Base-by-base conservation (phyloP, 2,329 filamentous ascomycete species). In the Colletotrichum caudatum region DNA sequence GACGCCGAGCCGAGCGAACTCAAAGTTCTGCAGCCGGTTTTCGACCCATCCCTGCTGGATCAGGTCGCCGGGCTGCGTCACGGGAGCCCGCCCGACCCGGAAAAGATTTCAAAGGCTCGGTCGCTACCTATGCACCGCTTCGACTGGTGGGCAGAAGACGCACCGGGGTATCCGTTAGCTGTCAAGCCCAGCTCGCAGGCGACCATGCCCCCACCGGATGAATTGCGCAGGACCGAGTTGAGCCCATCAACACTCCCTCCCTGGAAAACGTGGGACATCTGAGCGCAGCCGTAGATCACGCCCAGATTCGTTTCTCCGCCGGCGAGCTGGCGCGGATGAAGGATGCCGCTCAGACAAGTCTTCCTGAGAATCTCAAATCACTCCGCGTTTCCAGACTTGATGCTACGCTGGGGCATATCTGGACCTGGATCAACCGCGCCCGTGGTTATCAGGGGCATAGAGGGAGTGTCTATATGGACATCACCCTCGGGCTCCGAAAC, bases 371-470 rank as follows among this genome's bases (percentile, higher is more conserved):
- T 8, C 26, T 35, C 61, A 51, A 41, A 18, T 37, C 66, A 14
- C 57, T 71, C 4, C 59, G 71, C 20, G 75, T 85, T 20, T 85
- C 82, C 8, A 80, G 83, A 46, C 82, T 83, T 16, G 85, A 87
- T 57, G 81, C 83, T 0, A 73, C 85, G 1, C 75, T 87, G 5
- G 84, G 84, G 0, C 84, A 87, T 68, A 69, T 86, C 20, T 87
- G 83, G 83, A 78, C 79, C 1, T 74, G 79, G 0, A 82, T 87
- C 66, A 84, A 81, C 66, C 81, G 80, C 8, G 82, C 85, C 0
- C 80, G 84, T 1, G 73, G 74, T 6, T 76, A 77, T 1, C 68
- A 75, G 5, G 57, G 75, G 2, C 53, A 64, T 6, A 66, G 76
- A 2, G 78, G 80, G 1, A 72, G 74, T 1, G 81, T 84, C 6